Base-by-base conservation (phyloP, 495 filamentous ascomycete genomes). In the Hypomontagnella submonticulosa region DNA sequence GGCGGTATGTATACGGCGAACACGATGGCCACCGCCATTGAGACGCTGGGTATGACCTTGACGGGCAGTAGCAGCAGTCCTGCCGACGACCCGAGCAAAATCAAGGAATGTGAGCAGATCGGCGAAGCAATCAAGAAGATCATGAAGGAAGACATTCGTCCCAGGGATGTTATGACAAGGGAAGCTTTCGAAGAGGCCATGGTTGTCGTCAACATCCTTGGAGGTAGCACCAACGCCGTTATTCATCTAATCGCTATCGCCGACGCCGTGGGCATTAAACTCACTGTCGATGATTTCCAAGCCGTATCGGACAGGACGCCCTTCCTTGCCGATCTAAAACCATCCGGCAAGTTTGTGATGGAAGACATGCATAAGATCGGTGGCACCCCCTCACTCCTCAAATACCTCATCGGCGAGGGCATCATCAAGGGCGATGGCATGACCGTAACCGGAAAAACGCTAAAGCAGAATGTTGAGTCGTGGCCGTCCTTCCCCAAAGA, bases 1-100 rank as follows among this genome's bases (percentile, higher is more conserved):
- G 95, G 95, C 72, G 95, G 95, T 61, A 99, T 99, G 95, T 99
- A 99, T 81, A 99, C 95, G 13, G 95, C 95, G 54, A 99, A 99
- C 83, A 99, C 95, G 48, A 96, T 99, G 93, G 95, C 95, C 43
- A 89, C 89, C 4, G 93, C 93, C n/a, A 96, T 97, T 65, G 95
- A 99, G 79, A 86, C 88, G 34, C 92, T 99, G 85, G 95, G 95
- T 54, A 93, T 99, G 90, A 92, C 92, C 3, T 84, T 99, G 27
- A 92, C 95, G 10, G 95, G 96, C 4, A 97, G 92, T 23, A 97
- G 92, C 12, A 94, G 92, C 66, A 93, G 90, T 77, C 92, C 94
- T 16, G 95, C 95, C 50, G 92, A 94, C 71, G 93, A 92, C 41
- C 82, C 88, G 62, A 89, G 84, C 70, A 99, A 99, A 82, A 81